Conservation (phyloP, 139 green algal species). For the Limnomonas spitsbergensis region DNA sequence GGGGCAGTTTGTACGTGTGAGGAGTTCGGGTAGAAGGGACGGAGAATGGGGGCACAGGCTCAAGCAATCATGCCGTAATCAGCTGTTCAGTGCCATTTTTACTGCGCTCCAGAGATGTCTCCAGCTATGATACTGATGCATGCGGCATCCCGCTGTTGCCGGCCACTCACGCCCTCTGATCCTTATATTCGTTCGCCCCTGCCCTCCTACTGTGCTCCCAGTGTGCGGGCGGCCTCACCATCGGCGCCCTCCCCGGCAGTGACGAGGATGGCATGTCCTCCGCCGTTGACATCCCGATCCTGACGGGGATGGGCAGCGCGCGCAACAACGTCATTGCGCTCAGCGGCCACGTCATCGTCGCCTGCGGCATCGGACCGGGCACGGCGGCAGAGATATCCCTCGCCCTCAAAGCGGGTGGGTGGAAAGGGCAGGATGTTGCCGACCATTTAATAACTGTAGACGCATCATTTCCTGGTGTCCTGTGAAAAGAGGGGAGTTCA, state of each 20-base stretch:
- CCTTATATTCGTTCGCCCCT: no score
- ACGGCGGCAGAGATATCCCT: constrained; percentile 26
- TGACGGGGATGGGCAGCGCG: constrained; percentile 42
- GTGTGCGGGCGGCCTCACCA: constrained; percentile 32
- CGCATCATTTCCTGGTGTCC: not conserved
- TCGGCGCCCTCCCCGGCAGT: constrained; percentile 30
- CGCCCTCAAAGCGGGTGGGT: constrained; percentile 31
- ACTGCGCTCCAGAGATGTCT: no score
- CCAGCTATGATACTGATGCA: no score
- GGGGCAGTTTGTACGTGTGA: no score
- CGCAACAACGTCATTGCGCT: constrained; percentile 47
- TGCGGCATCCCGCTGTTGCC: no score
- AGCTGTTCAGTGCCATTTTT: no score
- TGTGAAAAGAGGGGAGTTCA: not conserved
- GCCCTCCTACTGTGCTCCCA: no score
- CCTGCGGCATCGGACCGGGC: constrained; percentile 31
- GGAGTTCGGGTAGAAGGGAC: no score
- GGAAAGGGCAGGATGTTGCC: not conserved
- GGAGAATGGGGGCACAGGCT: no score
- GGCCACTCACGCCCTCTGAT: no score
- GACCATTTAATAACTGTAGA: not conserved
- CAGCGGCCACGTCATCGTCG: constrained; percentile 29
- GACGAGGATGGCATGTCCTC: constrained; percentile 14
- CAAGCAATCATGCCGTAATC: no score
- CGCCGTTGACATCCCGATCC: constrained; percentile 42